Conservation (phyloP, 1,284 basidiomycete species). For the Neolentinus lepideus region DNA sequence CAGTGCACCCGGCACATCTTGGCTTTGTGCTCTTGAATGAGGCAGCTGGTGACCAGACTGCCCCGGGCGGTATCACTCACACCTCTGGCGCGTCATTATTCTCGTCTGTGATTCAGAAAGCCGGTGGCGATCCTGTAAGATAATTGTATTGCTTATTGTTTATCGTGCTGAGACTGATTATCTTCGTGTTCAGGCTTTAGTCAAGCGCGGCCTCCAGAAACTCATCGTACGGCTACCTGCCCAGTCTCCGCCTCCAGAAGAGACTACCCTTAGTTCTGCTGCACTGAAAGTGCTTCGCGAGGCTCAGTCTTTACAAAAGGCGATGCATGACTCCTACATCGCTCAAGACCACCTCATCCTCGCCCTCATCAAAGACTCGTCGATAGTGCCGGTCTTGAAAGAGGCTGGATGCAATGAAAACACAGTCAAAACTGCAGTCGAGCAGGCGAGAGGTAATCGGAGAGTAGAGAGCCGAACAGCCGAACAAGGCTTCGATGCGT, state of each 20-base stretch:
- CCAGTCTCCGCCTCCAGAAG: constrained; percentile 82
- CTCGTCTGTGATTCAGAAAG: constrained; percentile 67
- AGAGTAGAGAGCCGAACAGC: constrained; percentile 78
- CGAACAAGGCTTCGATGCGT: constrained; percentile 83
- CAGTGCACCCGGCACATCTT: constrained; percentile 73
- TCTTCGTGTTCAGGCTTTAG: constrained; percentile 29
- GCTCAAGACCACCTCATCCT: constrained; percentile 79
- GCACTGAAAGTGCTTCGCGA: constrained; percentile 69
- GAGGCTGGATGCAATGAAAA: constrained; percentile 70
- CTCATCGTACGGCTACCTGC: constrained; percentile 72
- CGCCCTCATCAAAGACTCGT: constrained; percentile 70
- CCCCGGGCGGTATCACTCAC: constrained; percentile 21
- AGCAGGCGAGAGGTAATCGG: constrained; percentile 75
- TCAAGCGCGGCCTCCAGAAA: constrained; percentile 63
- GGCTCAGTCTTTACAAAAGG: constrained; percentile 78
- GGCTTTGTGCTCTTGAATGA: constrained; percentile 74
- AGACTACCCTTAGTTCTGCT: constrained; percentile 58
- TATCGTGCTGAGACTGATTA: constrained; percentile 13
- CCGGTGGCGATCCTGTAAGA: constrained; percentile 71
- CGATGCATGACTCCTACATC: constrained; percentile 90
- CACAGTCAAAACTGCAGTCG: constrained; percentile 72
- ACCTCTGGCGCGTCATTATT: constrained; percentile 46
- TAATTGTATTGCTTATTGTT: constrained; percentile 13
- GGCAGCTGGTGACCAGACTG: constrained; percentile 26
- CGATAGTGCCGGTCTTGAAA: constrained; percentile 63